Conservation (phyloP, 305 asterid species). For the Fraxinus angustifolia region DNA sequence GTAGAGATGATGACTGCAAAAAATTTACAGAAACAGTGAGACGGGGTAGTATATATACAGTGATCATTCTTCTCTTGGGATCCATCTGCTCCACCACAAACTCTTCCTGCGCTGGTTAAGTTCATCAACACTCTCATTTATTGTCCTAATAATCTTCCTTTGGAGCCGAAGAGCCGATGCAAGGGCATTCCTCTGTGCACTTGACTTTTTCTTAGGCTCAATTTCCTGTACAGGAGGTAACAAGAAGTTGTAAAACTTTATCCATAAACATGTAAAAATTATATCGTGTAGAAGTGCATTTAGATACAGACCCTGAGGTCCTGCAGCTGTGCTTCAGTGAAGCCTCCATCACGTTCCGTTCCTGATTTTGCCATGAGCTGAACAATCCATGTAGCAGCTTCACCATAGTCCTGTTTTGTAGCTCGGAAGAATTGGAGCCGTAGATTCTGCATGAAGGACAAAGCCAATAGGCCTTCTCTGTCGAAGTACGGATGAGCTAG, state of each 20-base stretch:
- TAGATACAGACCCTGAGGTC: slow-evolving; percentile 55
- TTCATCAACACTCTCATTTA: slow-evolving; percentile 71
- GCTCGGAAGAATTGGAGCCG: slow-evolving; percentile 72
- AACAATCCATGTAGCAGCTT: slow-evolving; percentile 73
- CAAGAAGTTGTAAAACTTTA: neutral
- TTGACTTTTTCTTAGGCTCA: slow-evolving; percentile 61
- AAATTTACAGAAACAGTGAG: slow-evolving; percentile 30
- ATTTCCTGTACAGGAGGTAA: slow-evolving; percentile 53
- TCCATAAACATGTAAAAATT: no score
- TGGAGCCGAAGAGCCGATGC: slow-evolving; percentile 78
- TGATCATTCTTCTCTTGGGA: slow-evolving; percentile 72
- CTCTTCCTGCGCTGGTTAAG: slow-evolving; percentile 62
- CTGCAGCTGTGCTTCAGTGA: slow-evolving; percentile 91
- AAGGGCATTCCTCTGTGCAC: slow-evolving; percentile 67
- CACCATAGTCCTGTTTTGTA: slow-evolving; percentile 81
- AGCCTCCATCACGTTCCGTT: slow-evolving; percentile 81
- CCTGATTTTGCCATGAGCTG: slow-evolving; percentile 91
- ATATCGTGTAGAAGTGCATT: neutral
- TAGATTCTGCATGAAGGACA: slow-evolving; percentile 81
- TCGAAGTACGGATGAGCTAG: slow-evolving; percentile 91
- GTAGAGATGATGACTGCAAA: slow-evolving; percentile 28
- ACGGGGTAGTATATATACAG: slow-evolving; percentile 22
- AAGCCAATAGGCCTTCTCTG: slow-evolving; percentile 76
- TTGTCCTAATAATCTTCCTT: slow-evolving; percentile 60
- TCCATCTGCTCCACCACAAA: slow-evolving; percentile 95